Base-by-base conservation (phyloP, 805 yeast genomes). In the Lachancea mirantina region DNA sequence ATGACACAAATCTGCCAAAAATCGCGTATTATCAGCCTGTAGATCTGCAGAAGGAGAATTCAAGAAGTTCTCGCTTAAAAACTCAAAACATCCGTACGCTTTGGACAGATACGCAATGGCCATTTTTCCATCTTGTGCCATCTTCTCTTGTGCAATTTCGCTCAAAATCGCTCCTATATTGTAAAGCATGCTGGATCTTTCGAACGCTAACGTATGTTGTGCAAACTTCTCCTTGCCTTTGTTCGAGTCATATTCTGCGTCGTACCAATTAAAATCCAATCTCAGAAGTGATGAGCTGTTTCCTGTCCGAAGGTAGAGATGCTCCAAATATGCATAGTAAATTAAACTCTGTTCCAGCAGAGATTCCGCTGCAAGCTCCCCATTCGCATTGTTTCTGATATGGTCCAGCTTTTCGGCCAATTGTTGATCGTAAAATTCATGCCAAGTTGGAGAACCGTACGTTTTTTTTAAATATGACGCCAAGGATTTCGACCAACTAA, bases 41-140 rank as follows among this genome's bases (percentile, higher is more conserved):
- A 88, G 61, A 56, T 89, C 98, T 4, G 68, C 63, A 4, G 87
- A 74, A 1, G 97, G 96, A 0, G 96, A 89, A 57, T 88, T 92
- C 28, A 87, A 61, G 57, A 89, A 89, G 56, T 81, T 83, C 44
- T 82, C 89, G 26, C 78, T 68, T 16, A 88, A 64, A 44, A 73
- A 83, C 39, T 72, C 68, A 49, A 72, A 81, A 19, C 85, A 69
- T 1, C 96, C 94, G 4, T 92, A 80, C 2, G 95, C 76, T 37
- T 76, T 78, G 40, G 84, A 84, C 47, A 81, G 72, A 30, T 64
- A 57, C 23, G 70, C 72, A 40, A 78, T 67, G 0, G 85, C 66
- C n/a, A 57, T 55, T 45, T 83, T 87, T 48, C 69, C 62, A 35
- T 75, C 64, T 3, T 57, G 62, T 14, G 46, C 49, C 9, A 61